Conservation (phyloP, 305 asterid genomes). For the Ajuga reptans region DNA sequence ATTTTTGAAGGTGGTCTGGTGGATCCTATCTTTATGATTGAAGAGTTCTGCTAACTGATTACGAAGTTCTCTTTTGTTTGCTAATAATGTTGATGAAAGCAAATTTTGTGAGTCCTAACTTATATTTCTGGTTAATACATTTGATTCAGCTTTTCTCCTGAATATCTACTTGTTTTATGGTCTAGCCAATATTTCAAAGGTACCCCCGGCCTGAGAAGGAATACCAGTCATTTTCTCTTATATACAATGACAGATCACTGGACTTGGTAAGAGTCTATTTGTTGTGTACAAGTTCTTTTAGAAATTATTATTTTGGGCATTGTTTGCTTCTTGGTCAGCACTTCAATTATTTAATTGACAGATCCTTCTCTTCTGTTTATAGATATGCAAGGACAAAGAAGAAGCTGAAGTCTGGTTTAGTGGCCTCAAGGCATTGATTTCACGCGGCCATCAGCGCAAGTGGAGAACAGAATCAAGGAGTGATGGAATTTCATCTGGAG, state of each 20-base stretch:
- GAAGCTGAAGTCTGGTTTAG: conserved; percentile 90
- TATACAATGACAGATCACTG: conserved; percentile 69
- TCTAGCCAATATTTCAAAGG: conserved; percentile 72
- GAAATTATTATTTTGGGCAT: conserved; percentile 8
- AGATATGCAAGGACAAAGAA: conserved; percentile 83
- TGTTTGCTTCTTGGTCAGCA: conserved; percentile 7
- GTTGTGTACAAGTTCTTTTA: conserved; percentile 2
- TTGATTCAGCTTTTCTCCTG: conserved; percentile 12
- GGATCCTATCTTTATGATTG: neutral
- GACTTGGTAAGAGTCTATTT: conserved; percentile 50
- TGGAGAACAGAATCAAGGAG: conserved; percentile 73
- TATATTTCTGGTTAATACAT: neutral
- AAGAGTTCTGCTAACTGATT: conserved; percentile 7
- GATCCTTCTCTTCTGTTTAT: conserved; percentile 15
- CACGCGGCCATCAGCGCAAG: conserved; percentile 64
- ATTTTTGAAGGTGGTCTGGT: neutral
- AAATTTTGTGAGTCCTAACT: neutral
- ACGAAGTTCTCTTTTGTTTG: neutral
- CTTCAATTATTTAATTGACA: neutral
- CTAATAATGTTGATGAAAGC: neutral
- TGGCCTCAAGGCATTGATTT: conserved; percentile 68
- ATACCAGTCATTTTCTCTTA: conserved; percentile 71
- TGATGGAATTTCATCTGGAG: conserved; percentile 69
- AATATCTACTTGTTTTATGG: conserved; percentile 24
- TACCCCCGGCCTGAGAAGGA: conserved; percentile 81